phyloP scores from a whole-genome alignment of 2,329 filamentous ascomycete species.

The Colletotrichum sp. region DNA sequence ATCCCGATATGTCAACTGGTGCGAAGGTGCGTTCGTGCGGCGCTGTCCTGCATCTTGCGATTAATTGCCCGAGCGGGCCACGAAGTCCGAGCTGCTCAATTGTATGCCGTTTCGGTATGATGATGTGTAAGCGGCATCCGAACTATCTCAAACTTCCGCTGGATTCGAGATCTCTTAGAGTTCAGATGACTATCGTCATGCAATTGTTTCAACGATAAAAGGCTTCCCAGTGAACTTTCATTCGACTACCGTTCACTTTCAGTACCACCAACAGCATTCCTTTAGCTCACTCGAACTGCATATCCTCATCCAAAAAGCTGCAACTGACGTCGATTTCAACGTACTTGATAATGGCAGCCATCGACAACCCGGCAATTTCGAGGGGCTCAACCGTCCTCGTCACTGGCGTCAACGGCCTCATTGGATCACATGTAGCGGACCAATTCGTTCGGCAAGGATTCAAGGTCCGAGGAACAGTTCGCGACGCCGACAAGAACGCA shows the following conservation, averaged over 20 bases:
- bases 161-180: background rate
- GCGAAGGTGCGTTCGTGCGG: background rate
- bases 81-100: background rate
- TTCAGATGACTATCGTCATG: background rate
- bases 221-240: background rate
- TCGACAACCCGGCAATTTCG: constrained; percentile 21
- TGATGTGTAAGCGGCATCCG: background rate
- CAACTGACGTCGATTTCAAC: background rate
- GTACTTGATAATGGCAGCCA: background rate
- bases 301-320: background rate
- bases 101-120: background rate
- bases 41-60: background rate
- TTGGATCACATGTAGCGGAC: constrained; percentile 44
- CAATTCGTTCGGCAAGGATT: constrained; percentile 44
- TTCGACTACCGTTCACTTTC: rapidly evolving
- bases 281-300: background rate
- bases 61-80: background rate
- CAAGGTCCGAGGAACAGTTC: constrained; percentile 49
- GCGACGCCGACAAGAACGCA: constrained; percentile 33
- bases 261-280: background rate
- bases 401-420: constrained; percentile 45
- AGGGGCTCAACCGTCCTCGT: constrained; percentile 41
- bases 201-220: background rate
- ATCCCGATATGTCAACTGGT: background rate
- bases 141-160: background rate